Base-by-base conservation (phyloP, 1,139 yeast species). In the Spathaspora sp. region DNA sequence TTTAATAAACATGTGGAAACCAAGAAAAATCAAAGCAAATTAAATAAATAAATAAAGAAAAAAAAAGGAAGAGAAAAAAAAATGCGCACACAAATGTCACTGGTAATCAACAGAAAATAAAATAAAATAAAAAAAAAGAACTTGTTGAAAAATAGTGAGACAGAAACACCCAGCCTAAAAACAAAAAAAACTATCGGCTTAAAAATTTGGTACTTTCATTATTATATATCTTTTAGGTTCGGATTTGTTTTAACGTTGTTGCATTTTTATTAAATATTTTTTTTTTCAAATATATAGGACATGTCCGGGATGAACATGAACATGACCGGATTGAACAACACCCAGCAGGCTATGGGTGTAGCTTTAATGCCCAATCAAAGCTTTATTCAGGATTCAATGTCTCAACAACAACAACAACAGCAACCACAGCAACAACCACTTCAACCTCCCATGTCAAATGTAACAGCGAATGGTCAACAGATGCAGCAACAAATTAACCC, bases 381-480 rank as follows among this genome's bases (percentile, higher is more conserved):
- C 13, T 43, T 45, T 26, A 41, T 43, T 15, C 46, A 20, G 60
- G 63, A 54, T 57, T 58, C n/a, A 11, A 13, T 31, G 15, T 18
- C 36, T 15, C 41, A 39, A 25, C 43, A 44, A 27, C 49, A 43
- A 37, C 49, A 42, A 39, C 48, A 43, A 24, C 44, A 39, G 29
- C 46, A n/a, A n/a, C n/a, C n/a, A 25, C 43, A 44, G 24, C 49
- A 43, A 37, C 49, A 33, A 11, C 51, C 43, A 24, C 47, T 33
- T 24, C 50, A 44, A 20, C 47, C 39, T 25, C 39, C 39, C 26
- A 40, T 31, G 43, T 27, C 49, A 15, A 17, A 48, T 43, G 23
- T 51, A 42, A 39, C 51, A 39, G 29, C 52, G 40, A 41, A 41
- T n/a, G 26, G 42, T 18, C 23, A 41, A 26, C 41, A 11, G 26